Percentiles rank a stretch among this genome's conserved stretches.
Evolutionary conservation across 2,329 filamentous ascomycete species (phyloP).

Genomic region (Ophiostoma sp.): DNA sequence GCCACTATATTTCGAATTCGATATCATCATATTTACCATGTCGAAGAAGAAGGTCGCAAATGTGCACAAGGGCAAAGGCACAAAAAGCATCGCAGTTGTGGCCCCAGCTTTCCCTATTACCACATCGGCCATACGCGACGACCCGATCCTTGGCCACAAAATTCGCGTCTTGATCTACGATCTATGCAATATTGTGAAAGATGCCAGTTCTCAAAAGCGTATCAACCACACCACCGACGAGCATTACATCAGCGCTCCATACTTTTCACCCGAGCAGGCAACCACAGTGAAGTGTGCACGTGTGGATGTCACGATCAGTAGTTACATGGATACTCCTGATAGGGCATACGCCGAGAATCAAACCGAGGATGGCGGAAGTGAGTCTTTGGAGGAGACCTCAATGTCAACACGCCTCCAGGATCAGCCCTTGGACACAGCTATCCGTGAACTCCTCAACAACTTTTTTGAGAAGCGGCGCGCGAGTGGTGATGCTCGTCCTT

Average conservation of each 20-base stretch:
- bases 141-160: background rate
- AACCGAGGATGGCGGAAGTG: background rate
- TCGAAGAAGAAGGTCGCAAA: too few species aligned
- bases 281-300: background rate
- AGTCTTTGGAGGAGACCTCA: background rate
- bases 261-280: background rate
- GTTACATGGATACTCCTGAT: background rate
- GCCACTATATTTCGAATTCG: too few species aligned
- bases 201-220: background rate
- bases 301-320: background rate
- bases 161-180: background rate
- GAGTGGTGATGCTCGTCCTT: background rate
- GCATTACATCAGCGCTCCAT: background rate
- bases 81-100: too few species aligned
- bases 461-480: conserved; percentile 3
- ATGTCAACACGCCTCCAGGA: background rate
- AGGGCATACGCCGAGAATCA: background rate
- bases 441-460: background rate
- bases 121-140: background rate
- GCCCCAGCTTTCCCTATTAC: background rate
- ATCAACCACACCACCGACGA: background rate
- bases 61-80: too few species aligned
- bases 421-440: background rate
- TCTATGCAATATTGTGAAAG: background rate
- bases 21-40: too few species aligned